Base-by-base conservation (phyloP, 2,329 filamentous ascomycete genomes). In the Xylariaceae sp. region DNA sequence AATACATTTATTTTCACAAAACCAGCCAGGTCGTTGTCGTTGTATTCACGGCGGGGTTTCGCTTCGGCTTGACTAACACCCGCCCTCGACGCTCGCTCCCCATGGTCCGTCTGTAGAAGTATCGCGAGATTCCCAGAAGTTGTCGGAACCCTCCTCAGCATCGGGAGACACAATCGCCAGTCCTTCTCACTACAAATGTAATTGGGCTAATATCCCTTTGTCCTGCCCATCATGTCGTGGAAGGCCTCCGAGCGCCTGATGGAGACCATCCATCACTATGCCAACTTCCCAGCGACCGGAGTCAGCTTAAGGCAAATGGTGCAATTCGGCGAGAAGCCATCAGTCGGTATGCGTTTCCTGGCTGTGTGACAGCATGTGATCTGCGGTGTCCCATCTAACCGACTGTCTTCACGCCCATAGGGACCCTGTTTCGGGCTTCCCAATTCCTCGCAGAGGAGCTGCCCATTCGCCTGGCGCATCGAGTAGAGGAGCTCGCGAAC, bases 361-460 rank as follows among this genome's bases (percentile, higher is more conserved):
- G 37, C 57, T 56, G 18, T 23, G 15, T 59, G 37, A n/a, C 54
- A 17, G 15, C 1, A n/a, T 37, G 47, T 59, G 30, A 42, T 47
- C 58, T 49, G 57, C 53, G 18, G 54, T 63, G 55, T 55, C 44
- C 52, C 44, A 58, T 55, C 62, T 64, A 56, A 64, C 58, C 34
- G 42, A 53, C 48, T 59, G 53, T 44, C 51, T 30, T 60, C 23
- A 42, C 47, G n/a, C 53, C 44, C 45, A 57, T 50, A 66, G 64
- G 64, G 48, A 99, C 94, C 56, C 82, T 99, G 58, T 99, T 97
- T 78, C 90, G 93, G 73, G 94, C 94, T 55, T 97, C 94, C 30
- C 94, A 97, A 78, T 99, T 99, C 77, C 87, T 99, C 60, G 94
- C 93, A 70, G 94, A 99, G 80, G 94, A 99, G 80, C 86, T 99